These are phyloP conservation scores for Aspergillus puulaauensis DNA, from an alignment of 2,329 filamentous ascomycete genomes.

Conservation along the genomic window DNA sequence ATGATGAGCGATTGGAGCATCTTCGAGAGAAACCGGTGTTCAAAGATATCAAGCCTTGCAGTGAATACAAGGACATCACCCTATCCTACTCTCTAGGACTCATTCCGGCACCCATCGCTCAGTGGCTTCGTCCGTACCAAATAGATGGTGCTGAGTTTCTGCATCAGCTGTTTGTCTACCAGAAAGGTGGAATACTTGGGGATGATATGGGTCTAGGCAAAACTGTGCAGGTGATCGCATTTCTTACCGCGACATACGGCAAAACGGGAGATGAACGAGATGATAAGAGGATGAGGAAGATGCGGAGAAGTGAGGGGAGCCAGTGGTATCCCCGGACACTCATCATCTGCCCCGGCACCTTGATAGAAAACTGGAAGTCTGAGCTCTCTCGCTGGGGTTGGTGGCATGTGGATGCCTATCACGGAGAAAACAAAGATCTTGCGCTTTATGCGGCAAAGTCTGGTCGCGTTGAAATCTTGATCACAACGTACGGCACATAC, in stretches of 20 bases:
- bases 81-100: constrained; percentile 73
- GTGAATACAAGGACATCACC: constrained; percentile 71
- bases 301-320: constrained; percentile 59
- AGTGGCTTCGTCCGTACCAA: constrained; percentile 91
- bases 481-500: constrained; percentile 93
- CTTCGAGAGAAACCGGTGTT: constrained; percentile 72
- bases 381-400: constrained; percentile 90
- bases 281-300: constrained; percentile 80
- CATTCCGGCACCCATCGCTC: constrained; percentile 85
- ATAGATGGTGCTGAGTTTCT: constrained; percentile 81
- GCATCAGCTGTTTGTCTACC: constrained; percentile 85
- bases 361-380: constrained; percentile 88
- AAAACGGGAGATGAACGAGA: constrained; percentile 91
- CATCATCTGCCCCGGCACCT: constrained; percentile 82
- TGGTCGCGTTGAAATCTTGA: constrained; percentile 82
- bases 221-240: constrained; percentile 92
- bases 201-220: constrained; percentile 99
- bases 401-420: constrained; percentile 85
- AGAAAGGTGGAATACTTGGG: constrained; percentile 84
- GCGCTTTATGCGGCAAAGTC: constrained; percentile 70
- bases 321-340: constrained; percentile 81
- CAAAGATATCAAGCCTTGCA: constrained; percentile 59
- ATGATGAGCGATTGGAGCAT: constrained; percentile 62
- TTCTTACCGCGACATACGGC: constrained; percentile 86
- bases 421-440: constrained; percentile 70